Evolutionary conservation across 345 rosid species (phyloP).

Genomic region (Eucalyptus sp.): DNA sequence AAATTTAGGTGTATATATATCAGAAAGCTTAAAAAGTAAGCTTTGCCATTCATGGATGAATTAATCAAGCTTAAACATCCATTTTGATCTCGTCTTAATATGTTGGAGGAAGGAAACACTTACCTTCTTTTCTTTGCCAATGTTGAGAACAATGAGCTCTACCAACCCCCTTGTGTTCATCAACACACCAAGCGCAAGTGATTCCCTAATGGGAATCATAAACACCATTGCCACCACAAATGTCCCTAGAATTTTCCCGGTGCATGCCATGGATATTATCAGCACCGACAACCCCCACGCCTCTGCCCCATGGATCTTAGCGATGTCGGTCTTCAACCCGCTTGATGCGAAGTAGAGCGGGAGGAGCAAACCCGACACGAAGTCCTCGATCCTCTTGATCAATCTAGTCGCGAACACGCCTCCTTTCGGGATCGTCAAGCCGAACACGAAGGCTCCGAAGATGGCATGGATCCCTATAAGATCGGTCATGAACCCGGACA

Average conservation of each 20-base stretch:
- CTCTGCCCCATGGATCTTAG: constrained; percentile 38
- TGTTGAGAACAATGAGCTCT: constrained; percentile 89
- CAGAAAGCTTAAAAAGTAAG: neutral
- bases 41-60: neutral
- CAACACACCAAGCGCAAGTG: constrained; percentile 60
- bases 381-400: constrained; percentile 78
- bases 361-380: constrained; percentile 64
- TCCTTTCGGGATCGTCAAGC: constrained; percentile 70
- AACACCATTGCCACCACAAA: constrained; percentile 57
- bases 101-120: neutral
- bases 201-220: constrained; percentile 60
- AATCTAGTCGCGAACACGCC: constrained; percentile 64
- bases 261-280: constrained; percentile 62
- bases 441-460: constrained; percentile 79
- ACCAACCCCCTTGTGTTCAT: constrained; percentile 93
- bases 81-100: neutral
- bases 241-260: constrained; percentile 73
- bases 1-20: neutral
- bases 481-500: constrained; percentile 63
- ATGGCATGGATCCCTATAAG: constrained; percentile 75
- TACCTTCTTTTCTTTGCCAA: constrained; percentile 86
- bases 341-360: constrained; percentile 87
- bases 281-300: constrained; percentile 64
- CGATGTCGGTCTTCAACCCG: constrained; percentile 69
- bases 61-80: neutral